phyloP scores from a whole-genome alignment of 768 basidiomycete species.

The Amanita pseudoporphyria region DNA sequence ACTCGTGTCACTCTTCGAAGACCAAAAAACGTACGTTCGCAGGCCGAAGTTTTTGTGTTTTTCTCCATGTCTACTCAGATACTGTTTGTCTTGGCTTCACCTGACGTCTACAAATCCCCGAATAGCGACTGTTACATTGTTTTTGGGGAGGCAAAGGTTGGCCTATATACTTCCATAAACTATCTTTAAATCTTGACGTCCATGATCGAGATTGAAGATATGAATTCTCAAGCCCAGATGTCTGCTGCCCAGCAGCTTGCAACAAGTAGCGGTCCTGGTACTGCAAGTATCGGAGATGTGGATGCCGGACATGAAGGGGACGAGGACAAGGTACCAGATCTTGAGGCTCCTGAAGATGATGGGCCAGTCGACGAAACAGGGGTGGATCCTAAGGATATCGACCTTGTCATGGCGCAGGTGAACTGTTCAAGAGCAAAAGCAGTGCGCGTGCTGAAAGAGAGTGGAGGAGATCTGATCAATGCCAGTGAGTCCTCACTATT shows the following conservation, averaged over 20 bases:
- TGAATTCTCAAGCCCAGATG: conserved; percentile 72
- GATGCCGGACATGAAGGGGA: conserved; percentile 43
- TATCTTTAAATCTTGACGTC: background rate
- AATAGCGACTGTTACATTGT: conserved; percentile 99
- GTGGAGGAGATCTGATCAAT: conserved; percentile 90
- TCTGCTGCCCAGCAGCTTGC: conserved; percentile 75
- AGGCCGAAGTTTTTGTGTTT: background rate
- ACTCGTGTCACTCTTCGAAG: conserved; percentile 91
- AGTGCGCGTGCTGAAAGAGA: conserved; percentile 82
- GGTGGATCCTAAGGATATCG: conserved; percentile 90
- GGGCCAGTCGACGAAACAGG: conserved; percentile 79
- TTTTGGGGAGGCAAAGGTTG: conserved; percentile 97
- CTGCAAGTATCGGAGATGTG: conserved; percentile 39
- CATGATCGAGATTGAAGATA: conserved; percentile 64
- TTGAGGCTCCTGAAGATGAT: conserved; percentile 75
- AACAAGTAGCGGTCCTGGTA: conserved; percentile 34
- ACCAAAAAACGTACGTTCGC: conserved; percentile 75
- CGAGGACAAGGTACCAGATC: conserved; percentile 78
- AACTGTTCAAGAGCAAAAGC: conserved; percentile 90
- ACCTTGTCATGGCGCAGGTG: conserved; percentile 84
- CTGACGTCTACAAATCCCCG: conserved; percentile 96
- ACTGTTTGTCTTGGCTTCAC: conserved; percentile 85
- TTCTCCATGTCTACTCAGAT: conserved; percentile 33
- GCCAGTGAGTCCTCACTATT: conserved; percentile 60
- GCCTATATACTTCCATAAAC: conserved; percentile 4